Conservation (phyloP, 164 flowering plant species). For the Nelumbo lutea region DNA sequence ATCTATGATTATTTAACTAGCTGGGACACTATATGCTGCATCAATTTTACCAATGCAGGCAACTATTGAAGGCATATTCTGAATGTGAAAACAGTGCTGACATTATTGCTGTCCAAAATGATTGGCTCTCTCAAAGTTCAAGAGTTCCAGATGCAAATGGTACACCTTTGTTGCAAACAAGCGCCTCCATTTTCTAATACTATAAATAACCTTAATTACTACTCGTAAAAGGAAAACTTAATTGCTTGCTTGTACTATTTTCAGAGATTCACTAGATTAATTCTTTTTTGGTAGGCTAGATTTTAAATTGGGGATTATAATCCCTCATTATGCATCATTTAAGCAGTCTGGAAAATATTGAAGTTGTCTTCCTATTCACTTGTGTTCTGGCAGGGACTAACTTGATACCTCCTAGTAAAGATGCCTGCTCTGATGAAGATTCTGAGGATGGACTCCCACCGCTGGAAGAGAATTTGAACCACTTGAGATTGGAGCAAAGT, state of each 20-base stretch:
- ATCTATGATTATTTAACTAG: neutral
- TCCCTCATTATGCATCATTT: neutral
- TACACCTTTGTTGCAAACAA: constrained; percentile 15
- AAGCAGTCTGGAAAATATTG: neutral
- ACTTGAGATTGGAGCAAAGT: constrained; percentile 35
- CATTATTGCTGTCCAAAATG: constrained; percentile 75
- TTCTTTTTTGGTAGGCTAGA: too few relatives aligned
- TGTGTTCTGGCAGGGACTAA: constrained; percentile 17
- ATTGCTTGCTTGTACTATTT: neutral
- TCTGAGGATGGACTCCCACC: constrained; percentile 88
- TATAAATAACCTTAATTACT: neutral
- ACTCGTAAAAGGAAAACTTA: neutral
- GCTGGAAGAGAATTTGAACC: constrained; percentile 59
- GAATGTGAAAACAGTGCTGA: constrained; percentile 70
- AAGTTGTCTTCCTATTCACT: neutral
- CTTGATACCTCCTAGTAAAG: constrained; percentile 12
- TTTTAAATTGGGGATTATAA: neutral
- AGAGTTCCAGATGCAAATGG: constrained; percentile 39
- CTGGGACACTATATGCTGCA: neutral
- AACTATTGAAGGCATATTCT: constrained; percentile 82
- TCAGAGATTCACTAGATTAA: neutral
- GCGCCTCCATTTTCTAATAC: neutral
- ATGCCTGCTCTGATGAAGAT: constrained; percentile 39
- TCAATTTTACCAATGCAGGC: constrained; percentile 39
- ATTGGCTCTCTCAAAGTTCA: constrained; percentile 68